Evolutionary conservation across 1,284 basidiomycete genomes (phyloP), one percentile per base, ranked within the genome.

Genomic region (Stereum hirsutum): DNA sequence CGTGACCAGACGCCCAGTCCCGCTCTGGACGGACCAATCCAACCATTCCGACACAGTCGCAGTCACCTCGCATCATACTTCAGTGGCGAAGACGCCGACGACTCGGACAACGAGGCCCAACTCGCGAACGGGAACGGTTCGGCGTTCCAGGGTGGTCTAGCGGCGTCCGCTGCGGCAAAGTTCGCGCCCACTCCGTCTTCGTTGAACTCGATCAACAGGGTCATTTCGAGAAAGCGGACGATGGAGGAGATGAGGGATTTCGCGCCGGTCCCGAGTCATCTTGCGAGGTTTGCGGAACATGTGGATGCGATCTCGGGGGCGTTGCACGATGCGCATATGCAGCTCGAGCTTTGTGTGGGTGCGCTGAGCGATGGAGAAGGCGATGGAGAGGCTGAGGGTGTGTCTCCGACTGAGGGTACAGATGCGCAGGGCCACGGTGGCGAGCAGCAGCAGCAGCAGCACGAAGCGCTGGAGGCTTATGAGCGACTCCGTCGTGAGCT

Each of bases 401-500:
- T 11, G 8, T 25, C 14, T 20, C 26, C 8, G 20, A n/a, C n/a
- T n/a, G n/a, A n/a, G n/a, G n/a, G n/a, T n/a, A n/a, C n/a, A n/a
- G n/a, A n/a, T n/a, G n/a, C n/a, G n/a, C n/a, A n/a, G n/a, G n/a
- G n/a, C n/a, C n/a, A n/a, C n/a, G n/a, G n/a, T n/a, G n/a, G n/a
- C n/a, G n/a, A n/a, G n/a, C 30, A 32, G 27, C 19, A 20, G 17
- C 24, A 33, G 15, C 43, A 41, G 40, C 63, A 67, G 20, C 61
- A 69, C 42, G 66, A 70, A 3, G 75, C 80, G 1, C 50, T 88
- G 38, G 70, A 73, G 39, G 75, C 82, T 6, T 87, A 85, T 55
- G 85, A 88, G 43, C 65, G 77, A 0, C 63, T 89, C n/a, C 70
- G 85, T 10, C 72, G 75, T 7, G 83, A 87, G 53, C 69, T 89